These are phyloP conservation scores for Chlorella sp. DNA, from an alignment of 139 green algal species.

Conservation along the genomic window DNA sequence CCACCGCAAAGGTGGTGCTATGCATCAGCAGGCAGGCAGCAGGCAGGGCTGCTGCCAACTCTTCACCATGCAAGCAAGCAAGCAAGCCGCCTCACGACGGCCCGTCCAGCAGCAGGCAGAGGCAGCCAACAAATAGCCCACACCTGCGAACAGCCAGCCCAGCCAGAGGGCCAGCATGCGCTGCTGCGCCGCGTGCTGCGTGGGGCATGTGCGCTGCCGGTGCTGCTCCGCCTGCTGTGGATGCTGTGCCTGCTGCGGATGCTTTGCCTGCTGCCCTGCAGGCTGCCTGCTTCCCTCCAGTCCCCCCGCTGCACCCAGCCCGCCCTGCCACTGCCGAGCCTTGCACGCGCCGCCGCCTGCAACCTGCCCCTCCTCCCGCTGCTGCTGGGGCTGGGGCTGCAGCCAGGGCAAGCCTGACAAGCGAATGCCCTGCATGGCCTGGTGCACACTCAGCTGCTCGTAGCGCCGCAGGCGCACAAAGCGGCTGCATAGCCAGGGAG, in stretches of 20 bases:
- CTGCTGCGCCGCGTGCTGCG: slow-evolving; percentile 17
- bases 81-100: too few species aligned
- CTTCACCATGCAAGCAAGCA: too few species aligned
- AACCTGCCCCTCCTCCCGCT: slow-evolving; percentile 1
- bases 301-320: too few species aligned
- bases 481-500: neutral
- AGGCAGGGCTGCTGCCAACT: too few species aligned
- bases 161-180: slow-evolving; percentile 71
- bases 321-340: neutral
- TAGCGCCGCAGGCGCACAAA: slow-evolving; percentile 77
- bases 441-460: slow-evolving; percentile 75
- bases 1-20: too few species aligned
- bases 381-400: neutral
- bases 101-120: too few species aligned
- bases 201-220: slow-evolving; percentile 12
- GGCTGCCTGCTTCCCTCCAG: neutral
- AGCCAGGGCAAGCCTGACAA: slow-evolving; percentile 58
- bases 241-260: neutral
- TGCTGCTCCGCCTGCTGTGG: neutral
- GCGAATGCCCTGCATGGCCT: slow-evolving; percentile 62
- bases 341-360: neutral
- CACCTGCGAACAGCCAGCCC: slow-evolving; percentile 74
- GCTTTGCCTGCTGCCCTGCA: neutral
- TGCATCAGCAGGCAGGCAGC: too few species aligned
- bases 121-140: too few species aligned